These are phyloP conservation scores for Ilyonectria sp. DNA, from an alignment of 2,329 filamentous ascomycete genomes.

Conservation along the genomic window DNA sequence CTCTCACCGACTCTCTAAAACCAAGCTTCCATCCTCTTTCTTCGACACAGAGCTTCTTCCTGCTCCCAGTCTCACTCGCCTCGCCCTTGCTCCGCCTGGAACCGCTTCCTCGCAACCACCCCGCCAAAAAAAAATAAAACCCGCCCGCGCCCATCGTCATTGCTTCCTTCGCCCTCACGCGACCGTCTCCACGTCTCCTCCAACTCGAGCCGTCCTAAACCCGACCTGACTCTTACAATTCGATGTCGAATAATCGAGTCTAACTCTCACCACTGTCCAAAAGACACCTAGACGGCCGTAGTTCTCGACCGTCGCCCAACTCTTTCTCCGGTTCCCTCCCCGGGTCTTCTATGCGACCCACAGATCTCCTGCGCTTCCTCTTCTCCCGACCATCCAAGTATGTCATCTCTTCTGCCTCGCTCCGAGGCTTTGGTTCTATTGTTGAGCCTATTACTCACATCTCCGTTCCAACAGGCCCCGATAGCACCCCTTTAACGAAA, in stretches of 20 bases:
- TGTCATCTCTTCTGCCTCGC: conserved; percentile 53
- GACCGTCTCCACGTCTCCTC: conserved; percentile 27
- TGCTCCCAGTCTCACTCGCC: not conserved
- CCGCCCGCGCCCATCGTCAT: not conserved
- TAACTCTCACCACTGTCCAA: conserved; percentile 40
- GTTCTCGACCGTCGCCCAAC: conserved; percentile 45
- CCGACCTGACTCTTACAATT: conserved; percentile 19
- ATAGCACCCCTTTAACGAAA: conserved; percentile 71
- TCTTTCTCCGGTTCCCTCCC: conserved; percentile 41
- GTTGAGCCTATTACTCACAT: conserved; percentile 21
- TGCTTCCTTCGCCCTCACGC: conserved; percentile 37
- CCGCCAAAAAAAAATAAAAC: conserved; percentile 23
- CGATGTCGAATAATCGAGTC: conserved; percentile 48
- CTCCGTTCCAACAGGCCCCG: conserved; percentile 62
- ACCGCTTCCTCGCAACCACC: conserved; percentile 24
- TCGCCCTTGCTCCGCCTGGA: conserved; percentile 1
- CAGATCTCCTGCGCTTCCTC: conserved; percentile 92
- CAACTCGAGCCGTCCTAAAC: not conserved
- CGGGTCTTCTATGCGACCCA: conserved; percentile 86
- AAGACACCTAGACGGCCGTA: conserved; percentile 45
- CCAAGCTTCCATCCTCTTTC: conserved; percentile 15
- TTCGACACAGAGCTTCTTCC: conserved; percentile 19
- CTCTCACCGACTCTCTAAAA: conserved; percentile 32
- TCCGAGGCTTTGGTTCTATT: not conserved
- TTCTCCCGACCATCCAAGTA: conserved; percentile 92